phyloP scores from a whole-genome alignment of 352 stramenopile species.

The Globisporangium barbulae region DNA sequence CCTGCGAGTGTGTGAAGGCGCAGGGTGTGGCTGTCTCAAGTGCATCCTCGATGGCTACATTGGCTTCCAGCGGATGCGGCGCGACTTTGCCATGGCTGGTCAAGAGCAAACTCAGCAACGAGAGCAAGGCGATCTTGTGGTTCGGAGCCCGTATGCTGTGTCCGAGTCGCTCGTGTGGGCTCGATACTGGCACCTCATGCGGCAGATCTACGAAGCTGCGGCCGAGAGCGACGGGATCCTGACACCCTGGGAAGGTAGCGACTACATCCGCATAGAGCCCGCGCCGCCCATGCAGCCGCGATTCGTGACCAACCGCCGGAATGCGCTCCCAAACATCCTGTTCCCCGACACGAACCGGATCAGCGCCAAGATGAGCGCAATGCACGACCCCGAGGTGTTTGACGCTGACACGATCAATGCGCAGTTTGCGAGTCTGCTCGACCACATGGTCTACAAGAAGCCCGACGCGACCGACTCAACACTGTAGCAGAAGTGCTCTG shows the following conservation, averaged over 20 bases:
- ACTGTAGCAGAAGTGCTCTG: no score
- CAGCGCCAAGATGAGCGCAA: constrained; percentile 40
- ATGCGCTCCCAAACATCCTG: constrained; percentile 61
- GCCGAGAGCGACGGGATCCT: constrained; percentile 62
- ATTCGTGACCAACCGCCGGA: constrained; percentile 34
- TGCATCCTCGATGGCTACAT: constrained; percentile 81
- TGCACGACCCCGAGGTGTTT: constrained; percentile 51
- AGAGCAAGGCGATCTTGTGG: neutral
- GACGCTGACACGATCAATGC: constrained; percentile 43
- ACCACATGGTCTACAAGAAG: constrained; percentile 30
- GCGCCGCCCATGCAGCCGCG: constrained; percentile 38
- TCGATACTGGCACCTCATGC: constrained; percentile 82
- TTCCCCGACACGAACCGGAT: constrained; percentile 70
- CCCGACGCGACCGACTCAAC: neutral
- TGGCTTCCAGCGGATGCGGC: constrained; percentile 74
- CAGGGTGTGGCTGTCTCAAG: constrained; percentile 77
- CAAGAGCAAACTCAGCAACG: constrained; percentile 15
- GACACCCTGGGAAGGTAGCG: constrained; percentile 45
- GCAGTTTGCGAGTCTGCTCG: constrained; percentile 41
- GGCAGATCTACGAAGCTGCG: constrained; percentile 65
- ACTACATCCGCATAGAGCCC: constrained; percentile 31
- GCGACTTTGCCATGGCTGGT: constrained; percentile 28
- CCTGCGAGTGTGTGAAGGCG: constrained; percentile 61
- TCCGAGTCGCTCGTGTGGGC: constrained; percentile 71
- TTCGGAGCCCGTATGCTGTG: constrained; percentile 30